Evolutionary conservation across 176 grass and related monocot genomes (phyloP).

Genomic region (Guadua angustifolia): DNA sequence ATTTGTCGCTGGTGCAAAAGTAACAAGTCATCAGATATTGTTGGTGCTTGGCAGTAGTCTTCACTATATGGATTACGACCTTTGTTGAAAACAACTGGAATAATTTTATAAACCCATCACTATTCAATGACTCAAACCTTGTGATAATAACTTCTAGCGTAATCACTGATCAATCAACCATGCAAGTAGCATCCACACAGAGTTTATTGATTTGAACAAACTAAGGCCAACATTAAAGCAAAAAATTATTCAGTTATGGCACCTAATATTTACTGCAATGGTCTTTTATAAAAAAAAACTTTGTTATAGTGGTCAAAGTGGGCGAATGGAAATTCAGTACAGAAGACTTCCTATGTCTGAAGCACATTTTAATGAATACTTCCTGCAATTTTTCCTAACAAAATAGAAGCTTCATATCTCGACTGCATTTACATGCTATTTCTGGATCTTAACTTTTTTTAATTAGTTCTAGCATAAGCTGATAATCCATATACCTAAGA

Average conservation of each 20-base stretch:
- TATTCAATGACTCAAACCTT: background rate
- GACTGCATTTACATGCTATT: no score
- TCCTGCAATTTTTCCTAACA: no score
- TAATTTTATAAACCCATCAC: background rate
- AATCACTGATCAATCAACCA: slow-evolving; percentile 21
- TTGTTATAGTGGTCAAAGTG: slow-evolving; percentile 22
- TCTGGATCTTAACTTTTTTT: no score
- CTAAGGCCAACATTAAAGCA: background rate
- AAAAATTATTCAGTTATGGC: background rate
- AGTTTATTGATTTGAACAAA: background rate
- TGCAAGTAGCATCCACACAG: background rate
- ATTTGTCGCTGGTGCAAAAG: background rate
- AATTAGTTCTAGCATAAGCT: no score
- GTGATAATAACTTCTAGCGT: slow-evolving; percentile 1
- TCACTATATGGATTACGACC: slow-evolving; percentile 4
- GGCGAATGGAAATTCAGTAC: no score
- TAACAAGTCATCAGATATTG: slow-evolving; percentile 7
- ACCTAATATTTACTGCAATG: background rate
- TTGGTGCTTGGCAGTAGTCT: slow-evolving; percentile 13
- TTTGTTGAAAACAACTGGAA: background rate
- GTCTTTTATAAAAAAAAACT: background rate
- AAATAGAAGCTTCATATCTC: no score
- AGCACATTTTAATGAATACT: no score
- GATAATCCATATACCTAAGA: no score
- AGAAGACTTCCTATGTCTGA: no score